Conservation (phyloP, 2,329 filamentous ascomycete species). For the Dactylellina sp. region DNA sequence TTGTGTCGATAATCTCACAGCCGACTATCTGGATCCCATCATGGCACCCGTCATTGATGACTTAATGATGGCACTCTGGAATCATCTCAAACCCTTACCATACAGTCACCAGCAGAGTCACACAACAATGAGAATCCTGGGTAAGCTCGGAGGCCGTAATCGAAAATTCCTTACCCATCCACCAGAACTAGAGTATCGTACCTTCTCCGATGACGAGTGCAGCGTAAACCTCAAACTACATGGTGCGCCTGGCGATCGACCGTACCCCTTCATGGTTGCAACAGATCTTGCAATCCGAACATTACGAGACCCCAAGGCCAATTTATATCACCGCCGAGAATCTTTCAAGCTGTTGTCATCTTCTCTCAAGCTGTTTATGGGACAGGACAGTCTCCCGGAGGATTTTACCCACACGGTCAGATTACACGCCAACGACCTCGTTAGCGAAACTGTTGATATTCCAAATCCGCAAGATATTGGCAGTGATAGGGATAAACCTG, state of each 20-base stretch:
- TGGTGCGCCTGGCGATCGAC: conserved; percentile 86
- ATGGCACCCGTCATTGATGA: conserved; percentile 99
- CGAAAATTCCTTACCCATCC: conserved; percentile 94
- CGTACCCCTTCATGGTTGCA: conserved; percentile 87
- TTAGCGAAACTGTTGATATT: conserved; percentile 77
- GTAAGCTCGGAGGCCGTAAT: conserved; percentile 94
- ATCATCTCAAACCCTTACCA: conserved; percentile 90
- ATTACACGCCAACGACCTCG: conserved; percentile 87
- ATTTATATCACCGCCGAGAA: conserved; percentile 91
- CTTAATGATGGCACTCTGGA: conserved; percentile 96
- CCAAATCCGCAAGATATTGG: conserved; percentile 60
- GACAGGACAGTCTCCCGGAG: conserved; percentile 86
- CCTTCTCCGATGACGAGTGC: conserved; percentile 85
- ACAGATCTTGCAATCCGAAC: conserved; percentile 82
- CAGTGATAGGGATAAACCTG: conserved; percentile 83
- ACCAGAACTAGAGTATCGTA: conserved; percentile 82
- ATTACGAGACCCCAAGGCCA: conserved; percentile 71
- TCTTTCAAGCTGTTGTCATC: conserved; percentile 87
- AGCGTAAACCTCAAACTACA: conserved; percentile 91
- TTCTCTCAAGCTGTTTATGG: conserved; percentile 90
- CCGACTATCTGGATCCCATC: conserved; percentile 97
- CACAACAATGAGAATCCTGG: conserved; percentile 95
- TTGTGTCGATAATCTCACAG: conserved; percentile 97
- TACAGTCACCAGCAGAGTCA: conserved; percentile 98
- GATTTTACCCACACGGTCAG: conserved; percentile 86